phyloP scores from a whole-genome alignment of 768 basidiomycete species.

The Kwoniella mangroviensis region DNA sequence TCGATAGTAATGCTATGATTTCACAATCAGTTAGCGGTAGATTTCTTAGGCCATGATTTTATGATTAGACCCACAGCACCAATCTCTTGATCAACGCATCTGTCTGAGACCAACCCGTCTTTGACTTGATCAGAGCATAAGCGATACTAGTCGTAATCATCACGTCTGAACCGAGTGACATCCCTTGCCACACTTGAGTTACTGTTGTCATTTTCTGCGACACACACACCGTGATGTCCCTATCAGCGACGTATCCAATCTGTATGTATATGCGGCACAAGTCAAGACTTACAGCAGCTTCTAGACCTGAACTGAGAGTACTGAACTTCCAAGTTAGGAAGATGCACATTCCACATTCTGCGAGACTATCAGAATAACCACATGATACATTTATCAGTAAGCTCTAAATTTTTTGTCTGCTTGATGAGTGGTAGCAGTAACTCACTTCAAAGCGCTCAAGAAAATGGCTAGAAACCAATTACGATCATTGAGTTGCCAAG shows the following conservation, averaged over 20 bases:
- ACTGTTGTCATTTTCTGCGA: not conserved
- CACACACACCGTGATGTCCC: not conserved
- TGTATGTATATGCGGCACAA: too few relatives aligned
- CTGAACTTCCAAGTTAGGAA: too few relatives aligned
- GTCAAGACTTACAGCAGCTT: too few relatives aligned
- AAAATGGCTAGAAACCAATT: not conserved
- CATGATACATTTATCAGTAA: not conserved
- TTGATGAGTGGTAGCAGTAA: not conserved
- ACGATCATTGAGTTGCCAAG: slow-evolving; percentile 9
- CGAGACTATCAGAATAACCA: too few relatives aligned
- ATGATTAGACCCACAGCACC: not conserved
- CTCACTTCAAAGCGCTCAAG: not conserved
- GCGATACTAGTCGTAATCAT: slow-evolving; percentile 39
- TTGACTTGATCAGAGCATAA: slow-evolving; percentile 30
- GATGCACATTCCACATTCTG: too few relatives aligned
- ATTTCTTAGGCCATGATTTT: not conserved
- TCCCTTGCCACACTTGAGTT: slow-evolving; percentile 4
- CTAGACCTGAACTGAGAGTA: too few relatives aligned
- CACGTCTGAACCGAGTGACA: slow-evolving; percentile 25
- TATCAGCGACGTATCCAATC: not conserved
- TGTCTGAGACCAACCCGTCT: slow-evolving; percentile 44
- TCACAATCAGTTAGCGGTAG: not conserved
- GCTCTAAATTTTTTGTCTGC: not conserved
- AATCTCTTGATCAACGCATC: slow-evolving; percentile 23
- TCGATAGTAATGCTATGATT: slow-evolving; percentile 8